Evolutionary conservation across 1,139 yeast species (phyloP).

Genomic region (Suhomyces maxii): DNA sequence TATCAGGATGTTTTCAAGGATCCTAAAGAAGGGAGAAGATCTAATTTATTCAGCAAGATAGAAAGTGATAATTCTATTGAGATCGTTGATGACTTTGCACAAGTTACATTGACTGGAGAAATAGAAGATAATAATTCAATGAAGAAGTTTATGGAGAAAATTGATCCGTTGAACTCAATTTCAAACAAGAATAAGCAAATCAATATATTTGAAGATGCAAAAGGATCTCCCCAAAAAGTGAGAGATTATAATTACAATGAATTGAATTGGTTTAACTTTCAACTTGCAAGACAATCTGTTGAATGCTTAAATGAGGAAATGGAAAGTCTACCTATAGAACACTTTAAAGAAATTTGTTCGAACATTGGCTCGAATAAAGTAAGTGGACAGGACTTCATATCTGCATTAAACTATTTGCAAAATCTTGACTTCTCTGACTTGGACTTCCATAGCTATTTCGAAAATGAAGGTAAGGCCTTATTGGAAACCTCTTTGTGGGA

Average conservation of each 20-base stretch:
- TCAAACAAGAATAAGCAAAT: conserved; percentile 38
- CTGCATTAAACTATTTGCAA: conserved; percentile 27
- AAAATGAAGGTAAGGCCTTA: conserved; percentile 23
- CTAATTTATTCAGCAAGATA: conserved; percentile 21
- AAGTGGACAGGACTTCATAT: conserved; percentile 19
- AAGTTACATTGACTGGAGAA: conserved; percentile 33
- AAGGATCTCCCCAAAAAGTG: conserved; percentile 38
- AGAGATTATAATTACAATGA: conserved; percentile 34
- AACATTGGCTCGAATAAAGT: conserved; percentile 13
- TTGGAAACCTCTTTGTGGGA: conserved; percentile 32
- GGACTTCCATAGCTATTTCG: conserved; percentile 27
- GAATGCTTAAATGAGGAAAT: conserved; percentile 11
- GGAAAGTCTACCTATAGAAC: conserved; percentile 18
- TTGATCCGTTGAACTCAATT: conserved; percentile 42
- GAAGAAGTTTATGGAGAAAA: conserved; percentile 39
- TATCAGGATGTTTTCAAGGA: conserved; percentile 17
- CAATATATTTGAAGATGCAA: conserved; percentile 38
- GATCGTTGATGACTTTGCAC: conserved; percentile 40
- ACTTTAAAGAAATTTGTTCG: conserved; percentile 22
- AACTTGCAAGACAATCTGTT: conserved; percentile 28
- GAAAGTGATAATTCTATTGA: conserved; percentile 24
- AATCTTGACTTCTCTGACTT: conserved; percentile 19
- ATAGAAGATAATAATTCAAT: conserved; percentile 20
- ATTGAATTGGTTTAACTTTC: conserved; percentile 44
- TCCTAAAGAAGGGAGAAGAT: conserved; percentile 4